Conservation (phyloP, 352 stramenopile genomes). For the Saprolegnia diclina region DNA sequence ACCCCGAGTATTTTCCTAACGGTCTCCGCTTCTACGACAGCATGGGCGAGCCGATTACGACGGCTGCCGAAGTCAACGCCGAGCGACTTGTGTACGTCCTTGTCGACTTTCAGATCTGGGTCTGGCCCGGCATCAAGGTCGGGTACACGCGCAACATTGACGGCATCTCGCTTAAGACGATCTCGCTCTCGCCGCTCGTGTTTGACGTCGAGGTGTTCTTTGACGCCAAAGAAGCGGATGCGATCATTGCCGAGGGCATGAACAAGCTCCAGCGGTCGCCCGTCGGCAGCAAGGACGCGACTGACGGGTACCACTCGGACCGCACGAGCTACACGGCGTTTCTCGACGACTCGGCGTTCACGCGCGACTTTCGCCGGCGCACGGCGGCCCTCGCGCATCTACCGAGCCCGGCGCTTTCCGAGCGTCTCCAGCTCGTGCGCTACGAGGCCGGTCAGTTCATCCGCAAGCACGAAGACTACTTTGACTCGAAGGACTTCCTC, state of each 20-base stretch:
- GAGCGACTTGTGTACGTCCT: constrained; percentile 57
- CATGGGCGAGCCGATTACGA: constrained; percentile 43
- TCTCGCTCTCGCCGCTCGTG: constrained; percentile 53
- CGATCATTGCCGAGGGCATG: constrained; percentile 47
- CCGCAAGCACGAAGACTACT: constrained; percentile 73
- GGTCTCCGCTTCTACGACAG: constrained; percentile 55
- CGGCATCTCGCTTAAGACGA: constrained; percentile 49
- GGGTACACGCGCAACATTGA: constrained; percentile 49
- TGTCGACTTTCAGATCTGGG: constrained; percentile 65
- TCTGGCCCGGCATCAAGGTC: constrained; percentile 67
- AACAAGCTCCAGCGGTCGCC: constrained; percentile 47
- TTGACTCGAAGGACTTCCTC: constrained; percentile 62
- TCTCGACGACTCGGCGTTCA: constrained; percentile 56
- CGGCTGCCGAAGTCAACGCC: constrained; percentile 33
- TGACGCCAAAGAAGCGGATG: constrained; percentile 44
- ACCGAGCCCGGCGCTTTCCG: constrained; percentile 43
- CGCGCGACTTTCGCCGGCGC: constrained; percentile 46
- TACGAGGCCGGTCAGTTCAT: constrained; percentile 69
- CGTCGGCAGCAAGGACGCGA: constrained; percentile 48
- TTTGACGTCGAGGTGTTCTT: constrained; percentile 65
- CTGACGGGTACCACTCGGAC: constrained; percentile 53
- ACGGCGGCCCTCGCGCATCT: constrained; percentile 45
- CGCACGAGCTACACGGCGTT: constrained; percentile 70
- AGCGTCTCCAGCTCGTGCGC: constrained; percentile 60
- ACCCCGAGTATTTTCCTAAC: constrained; percentile 44